Conservation (phyloP, 257 asterid genomes). For the Pogostemon cablin region DNA sequence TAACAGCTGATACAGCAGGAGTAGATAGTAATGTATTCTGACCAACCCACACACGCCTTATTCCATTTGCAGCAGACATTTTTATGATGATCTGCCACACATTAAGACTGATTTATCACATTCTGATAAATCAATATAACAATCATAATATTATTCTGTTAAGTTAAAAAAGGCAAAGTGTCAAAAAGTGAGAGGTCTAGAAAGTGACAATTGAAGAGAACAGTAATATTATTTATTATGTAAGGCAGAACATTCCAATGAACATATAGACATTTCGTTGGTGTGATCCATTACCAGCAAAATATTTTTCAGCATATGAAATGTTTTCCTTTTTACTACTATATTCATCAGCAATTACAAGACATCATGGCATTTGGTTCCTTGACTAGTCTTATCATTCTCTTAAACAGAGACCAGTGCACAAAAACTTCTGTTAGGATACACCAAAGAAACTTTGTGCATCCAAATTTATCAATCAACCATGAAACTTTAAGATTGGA, state of each 20-base stretch:
- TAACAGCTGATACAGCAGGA: conserved; percentile 92
- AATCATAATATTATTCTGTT: conserved; percentile 10
- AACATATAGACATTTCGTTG: not conserved
- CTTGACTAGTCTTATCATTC: not conserved
- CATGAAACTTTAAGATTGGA: not conserved
- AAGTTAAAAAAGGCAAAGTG: not conserved
- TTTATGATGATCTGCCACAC: conserved; percentile 76
- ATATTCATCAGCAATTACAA: not conserved
- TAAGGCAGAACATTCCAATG: conserved; percentile 9
- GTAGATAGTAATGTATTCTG: conserved; percentile 89
- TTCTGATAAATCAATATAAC: conserved; percentile 17
- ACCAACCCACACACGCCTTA: conserved; percentile 95
- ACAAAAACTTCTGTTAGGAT: conserved; percentile 14
- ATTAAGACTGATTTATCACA: conserved; percentile 24
- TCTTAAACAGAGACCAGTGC: not conserved
- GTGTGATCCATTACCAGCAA: conserved; percentile 14
- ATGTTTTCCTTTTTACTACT: not conserved
- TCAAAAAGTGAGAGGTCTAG: not conserved
- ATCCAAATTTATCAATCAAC: not conserved
- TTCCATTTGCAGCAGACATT: conserved; percentile 98
- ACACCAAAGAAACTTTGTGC: not conserved
- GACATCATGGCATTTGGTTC: not conserved
- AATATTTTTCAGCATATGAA: conserved; percentile 8
- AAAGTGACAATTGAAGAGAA: conserved; percentile 15
- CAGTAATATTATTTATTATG: not conserved